Conservation (phyloP, 352 stramenopile species). For the Elongisporangium senticosum region DNA sequence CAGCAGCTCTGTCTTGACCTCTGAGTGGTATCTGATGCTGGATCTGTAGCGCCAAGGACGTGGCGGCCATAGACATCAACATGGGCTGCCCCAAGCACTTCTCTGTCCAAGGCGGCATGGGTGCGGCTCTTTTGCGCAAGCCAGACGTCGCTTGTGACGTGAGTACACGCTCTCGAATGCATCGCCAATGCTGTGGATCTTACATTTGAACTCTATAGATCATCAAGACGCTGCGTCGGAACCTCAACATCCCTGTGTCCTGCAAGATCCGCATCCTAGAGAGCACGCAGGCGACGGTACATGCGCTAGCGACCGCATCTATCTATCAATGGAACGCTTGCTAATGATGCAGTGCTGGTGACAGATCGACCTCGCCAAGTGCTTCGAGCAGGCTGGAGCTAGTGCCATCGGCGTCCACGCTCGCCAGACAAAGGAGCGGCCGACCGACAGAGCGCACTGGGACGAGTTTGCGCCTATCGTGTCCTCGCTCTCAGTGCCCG, state of each 20-base stretch:
- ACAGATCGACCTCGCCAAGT: slow-evolving; percentile 63
- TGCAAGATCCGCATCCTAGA: slow-evolving; percentile 85
- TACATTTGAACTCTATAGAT: slow-evolving; percentile 50
- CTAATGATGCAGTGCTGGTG: slow-evolving; percentile 1
- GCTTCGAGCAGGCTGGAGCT: slow-evolving; percentile 57
- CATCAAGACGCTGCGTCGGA: slow-evolving; percentile 70
- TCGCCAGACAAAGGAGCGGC: slow-evolving; percentile 58
- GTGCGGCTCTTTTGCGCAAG: slow-evolving; percentile 84
- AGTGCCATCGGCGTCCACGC: slow-evolving; percentile 69
- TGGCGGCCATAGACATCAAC: slow-evolving; percentile 91
- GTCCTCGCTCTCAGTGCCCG: slow-evolving; percentile 66
- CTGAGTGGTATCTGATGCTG: neutral
- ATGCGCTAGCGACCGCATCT: neutral
- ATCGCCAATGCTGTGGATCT: neutral
- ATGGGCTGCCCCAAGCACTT: slow-evolving; percentile 95
- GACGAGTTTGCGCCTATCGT: slow-evolving; percentile 59
- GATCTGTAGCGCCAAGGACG: slow-evolving; percentile 31
- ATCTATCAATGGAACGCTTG: no score
- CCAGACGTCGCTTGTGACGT: slow-evolving; percentile 84
- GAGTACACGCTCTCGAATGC: slow-evolving; percentile 4
- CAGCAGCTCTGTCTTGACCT: neutral
- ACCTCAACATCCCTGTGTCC: slow-evolving; percentile 81
- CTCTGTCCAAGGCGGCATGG: slow-evolving; percentile 90
- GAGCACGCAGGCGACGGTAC: slow-evolving; percentile 58
- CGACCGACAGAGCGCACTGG: slow-evolving; percentile 66